Base-by-base conservation (phyloP, 2,329 filamentous ascomycete species). In the Nothomitra cinnamomea region DNA sequence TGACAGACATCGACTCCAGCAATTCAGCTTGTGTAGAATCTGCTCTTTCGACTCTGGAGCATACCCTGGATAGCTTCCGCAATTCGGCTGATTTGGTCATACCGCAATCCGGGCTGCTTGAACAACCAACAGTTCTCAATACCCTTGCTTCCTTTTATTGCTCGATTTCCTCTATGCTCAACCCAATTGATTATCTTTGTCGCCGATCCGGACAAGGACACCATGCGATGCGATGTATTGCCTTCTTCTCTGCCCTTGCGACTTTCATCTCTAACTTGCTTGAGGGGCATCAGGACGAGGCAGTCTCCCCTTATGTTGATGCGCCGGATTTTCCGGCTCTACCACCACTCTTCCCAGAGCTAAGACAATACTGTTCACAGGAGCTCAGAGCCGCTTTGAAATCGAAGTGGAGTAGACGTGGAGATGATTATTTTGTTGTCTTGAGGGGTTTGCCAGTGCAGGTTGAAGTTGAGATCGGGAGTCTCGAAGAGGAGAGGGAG, bases 161-260 rank as follows among this genome's bases (percentile, higher is more conserved):
- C 6, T 66, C 68, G 54, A 65, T 73, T 13, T 65, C 60, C 0
- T 65, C 69, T 2, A 62, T 66, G 1, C 55, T 75, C 1, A 63
- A 67, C 1, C 57, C 70, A 1, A 55, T 76, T 0, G 70, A 76
- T 52, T 77, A 76, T 57, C 63, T 77, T 25, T 61, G 67, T 51
- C 66, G 68, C 32, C 59, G 65, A 24, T 67, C 64, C 1, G 59
- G 59, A 28, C 28, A 55, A 4, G 56, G 58, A 10, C 19, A 57
- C 2, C 17, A 60, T 43, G 58, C 69, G 40, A 32, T 67, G 57
- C 32, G 57, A 0, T 63, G 65, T 43, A 56, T 74, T 13, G 56
- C 61, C 8, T 68, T 67, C 53, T 67, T 76, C 56, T 61, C 63
- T 41, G 57, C 66, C 8, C 64, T 75, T 52, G 61, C 61, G 35